These are phyloP conservation scores for Hippophae gyantsensis DNA, from an alignment of 306 rosid species.

Conservation along the genomic window DNA sequence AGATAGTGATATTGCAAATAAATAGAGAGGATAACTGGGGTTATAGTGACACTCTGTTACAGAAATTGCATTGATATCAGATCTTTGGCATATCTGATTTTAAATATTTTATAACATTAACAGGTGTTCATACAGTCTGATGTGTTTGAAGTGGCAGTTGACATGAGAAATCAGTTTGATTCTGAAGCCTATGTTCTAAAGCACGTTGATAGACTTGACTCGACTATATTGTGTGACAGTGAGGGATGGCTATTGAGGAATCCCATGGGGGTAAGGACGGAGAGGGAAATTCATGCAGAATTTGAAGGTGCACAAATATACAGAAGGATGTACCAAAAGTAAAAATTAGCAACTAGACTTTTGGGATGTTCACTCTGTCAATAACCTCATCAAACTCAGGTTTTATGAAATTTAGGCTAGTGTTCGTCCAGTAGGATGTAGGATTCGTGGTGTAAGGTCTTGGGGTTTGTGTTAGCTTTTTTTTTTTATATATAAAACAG, in stretches of 20 bases:
- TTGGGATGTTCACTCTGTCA: too few relatives aligned
- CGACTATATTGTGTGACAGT: constrained; percentile 33
- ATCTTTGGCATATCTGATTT: neutral
- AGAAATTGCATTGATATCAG: neutral
- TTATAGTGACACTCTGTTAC: too few relatives aligned
- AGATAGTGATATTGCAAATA: too few relatives aligned
- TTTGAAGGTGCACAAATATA: constrained; percentile 60
- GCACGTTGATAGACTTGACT: constrained; percentile 37
- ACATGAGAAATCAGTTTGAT: constrained; percentile 74
- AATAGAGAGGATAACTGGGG: too few relatives aligned
- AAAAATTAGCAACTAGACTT: neutral
- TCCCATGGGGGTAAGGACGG: constrained; percentile 80
- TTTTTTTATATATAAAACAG: too few relatives aligned
- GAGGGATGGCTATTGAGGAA: constrained; percentile 81
- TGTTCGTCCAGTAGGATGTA: too few relatives aligned
- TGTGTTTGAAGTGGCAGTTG: constrained; percentile 58
- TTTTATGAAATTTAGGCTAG: too few relatives aligned
- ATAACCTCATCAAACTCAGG: too few relatives aligned
- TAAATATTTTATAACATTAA: constrained; percentile 1
- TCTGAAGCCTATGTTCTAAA: constrained; percentile 28
- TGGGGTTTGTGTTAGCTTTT: too few relatives aligned
- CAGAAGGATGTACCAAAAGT: constrained; percentile 64
- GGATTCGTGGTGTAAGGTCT: too few relatives aligned
- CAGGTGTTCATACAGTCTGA: constrained; percentile 75
- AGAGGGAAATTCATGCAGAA: constrained; percentile 92